Base-by-base conservation (phyloP, 2,329 filamentous ascomycete genomes). In the Botryosphaeria agaves region DNA sequence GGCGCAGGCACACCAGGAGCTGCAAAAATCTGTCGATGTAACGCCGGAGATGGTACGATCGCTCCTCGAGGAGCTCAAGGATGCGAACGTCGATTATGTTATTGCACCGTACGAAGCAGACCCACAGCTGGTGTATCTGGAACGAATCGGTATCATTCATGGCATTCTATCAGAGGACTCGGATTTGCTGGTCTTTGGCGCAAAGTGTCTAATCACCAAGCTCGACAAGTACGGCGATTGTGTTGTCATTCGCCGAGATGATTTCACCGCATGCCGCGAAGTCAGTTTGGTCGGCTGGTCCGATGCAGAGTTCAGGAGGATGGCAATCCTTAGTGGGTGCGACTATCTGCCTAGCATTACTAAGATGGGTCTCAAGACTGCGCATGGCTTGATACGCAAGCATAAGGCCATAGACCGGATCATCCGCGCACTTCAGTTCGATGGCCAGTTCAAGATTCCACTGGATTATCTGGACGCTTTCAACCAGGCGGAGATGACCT, bases 31-130 rank as follows among this genome's bases (percentile, higher is more conserved):
- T 27, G 78, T 95, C 36, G 89, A 98, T 51, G 75, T 98, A 21
- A 95, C 89, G 2, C 87, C 91, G 2, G 76, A 89, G 44, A 98
- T 98, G 91, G 89, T 89, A 5, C 72, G 81, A 5, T 68, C 80
- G 40, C 59, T 95, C 31, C 98, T 98, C 34, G 84, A 94, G 41
- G 82, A 92, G 50, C 64, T 95, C 44, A 94, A 91, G 56, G 71
- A 72, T 44, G 61, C 76, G 45, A 66, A 72, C 23, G 67, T 98
- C 11, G 69, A 82, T 34, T 95, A 93, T 48, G 66, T 98, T 32
- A 91, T 98, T 12, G 89, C 89, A 1, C 89, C 89, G 0, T 98
- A 94, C 55, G 89, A 98, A 61, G 89, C 89, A 28, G 89, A 98
- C 53, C 77, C 87, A n/a, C 87, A 98, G 53, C 66, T 98, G 43